Conservation (phyloP, 1,284 basidiomycete genomes). For the Erythrobasidium hasegawianum region DNA sequence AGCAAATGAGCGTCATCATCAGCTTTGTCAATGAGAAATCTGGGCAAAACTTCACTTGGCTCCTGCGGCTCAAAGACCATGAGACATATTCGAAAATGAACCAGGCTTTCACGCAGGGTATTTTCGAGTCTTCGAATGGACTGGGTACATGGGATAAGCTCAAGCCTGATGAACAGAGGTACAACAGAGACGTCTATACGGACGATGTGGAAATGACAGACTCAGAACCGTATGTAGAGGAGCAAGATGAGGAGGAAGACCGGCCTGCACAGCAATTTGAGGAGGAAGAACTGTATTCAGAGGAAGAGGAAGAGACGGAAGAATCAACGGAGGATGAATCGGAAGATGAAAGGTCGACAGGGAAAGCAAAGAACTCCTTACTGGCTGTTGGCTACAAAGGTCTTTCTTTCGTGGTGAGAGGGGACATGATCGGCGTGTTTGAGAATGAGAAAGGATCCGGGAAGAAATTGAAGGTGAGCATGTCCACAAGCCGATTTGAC, state of each 20-base stretch:
- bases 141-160: conserved; percentile 42
- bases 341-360: conserved; percentile 51
- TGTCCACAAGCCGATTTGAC: too few species aligned
- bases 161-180: conserved; percentile 62
- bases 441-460: conserved; percentile 65
- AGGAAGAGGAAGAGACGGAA: conserved; percentile 59
- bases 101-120: conserved; percentile 71
- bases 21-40: conserved; percentile 36
- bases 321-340: conserved; percentile 45
- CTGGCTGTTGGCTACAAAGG: conserved; percentile 94
- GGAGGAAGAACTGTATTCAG: conserved; percentile 66
- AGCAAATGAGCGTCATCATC: conserved; percentile 41
- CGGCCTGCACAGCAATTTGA: conserved; percentile 49
- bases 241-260: conserved; percentile 56
- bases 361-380: conserved; percentile 72
- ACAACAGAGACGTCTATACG: conserved; percentile 62
- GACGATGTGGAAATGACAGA: conserved; percentile 82
- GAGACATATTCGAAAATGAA: conserved; percentile 47
- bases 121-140: conserved; percentile 57
- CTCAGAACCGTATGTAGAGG: conserved; percentile 58
- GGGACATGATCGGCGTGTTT: conserved; percentile 97
- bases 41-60: conserved; percentile 41
- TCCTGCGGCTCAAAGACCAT: conserved; percentile 36
- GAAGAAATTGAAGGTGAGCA: conserved; percentile 39
- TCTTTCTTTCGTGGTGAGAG: conserved; percentile 84